These are phyloP conservation scores for Casuarina cunninghamiana DNA, from an alignment of 306 rosid species.

Conservation along the genomic window DNA sequence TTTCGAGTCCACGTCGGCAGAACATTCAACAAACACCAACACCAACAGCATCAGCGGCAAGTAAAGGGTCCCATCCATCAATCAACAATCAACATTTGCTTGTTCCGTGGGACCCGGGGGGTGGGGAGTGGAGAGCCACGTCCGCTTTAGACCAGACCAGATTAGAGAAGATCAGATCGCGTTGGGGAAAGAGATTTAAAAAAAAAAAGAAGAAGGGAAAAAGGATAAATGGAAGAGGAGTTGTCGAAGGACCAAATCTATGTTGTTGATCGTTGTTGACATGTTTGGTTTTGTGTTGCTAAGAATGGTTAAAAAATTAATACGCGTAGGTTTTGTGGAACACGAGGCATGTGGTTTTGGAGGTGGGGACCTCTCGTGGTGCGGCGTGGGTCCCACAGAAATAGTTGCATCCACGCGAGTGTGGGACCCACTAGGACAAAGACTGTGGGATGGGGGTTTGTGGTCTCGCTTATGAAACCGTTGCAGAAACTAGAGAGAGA, in stretches of 20 bases:
- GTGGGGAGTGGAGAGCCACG: no score
- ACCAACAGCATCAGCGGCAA: constrained; percentile 15
- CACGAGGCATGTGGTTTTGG: constrained; percentile 37
- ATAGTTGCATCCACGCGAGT: constrained; percentile 77
- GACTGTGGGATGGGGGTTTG: background rate
- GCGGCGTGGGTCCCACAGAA: constrained; percentile 35
- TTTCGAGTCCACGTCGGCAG: constrained; percentile 45
- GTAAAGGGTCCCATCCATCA: no score
- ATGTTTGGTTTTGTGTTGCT: background rate
- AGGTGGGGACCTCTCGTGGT: constrained; percentile 27
- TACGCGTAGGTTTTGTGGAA: constrained; percentile 19
- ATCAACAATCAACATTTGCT: constrained; percentile 6
- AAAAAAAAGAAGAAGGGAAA: background rate
- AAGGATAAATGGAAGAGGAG: no score
- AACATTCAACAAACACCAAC: constrained; percentile 54
- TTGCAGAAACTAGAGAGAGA: constrained; percentile 36
- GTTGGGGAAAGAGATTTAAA: no score
- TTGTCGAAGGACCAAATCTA: constrained; percentile 36
- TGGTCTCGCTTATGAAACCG: constrained; percentile 49
- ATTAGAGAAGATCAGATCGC: no score
- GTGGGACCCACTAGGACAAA: constrained; percentile 42
- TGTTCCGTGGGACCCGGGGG: constrained; percentile 24
- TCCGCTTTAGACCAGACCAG: no score
- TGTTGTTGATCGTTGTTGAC: constrained; percentile 21
- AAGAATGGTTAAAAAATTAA: no score